Evolutionary conservation across 139 green algal genomes (phyloP).

Genomic region (Picochlorum sp.): DNA sequence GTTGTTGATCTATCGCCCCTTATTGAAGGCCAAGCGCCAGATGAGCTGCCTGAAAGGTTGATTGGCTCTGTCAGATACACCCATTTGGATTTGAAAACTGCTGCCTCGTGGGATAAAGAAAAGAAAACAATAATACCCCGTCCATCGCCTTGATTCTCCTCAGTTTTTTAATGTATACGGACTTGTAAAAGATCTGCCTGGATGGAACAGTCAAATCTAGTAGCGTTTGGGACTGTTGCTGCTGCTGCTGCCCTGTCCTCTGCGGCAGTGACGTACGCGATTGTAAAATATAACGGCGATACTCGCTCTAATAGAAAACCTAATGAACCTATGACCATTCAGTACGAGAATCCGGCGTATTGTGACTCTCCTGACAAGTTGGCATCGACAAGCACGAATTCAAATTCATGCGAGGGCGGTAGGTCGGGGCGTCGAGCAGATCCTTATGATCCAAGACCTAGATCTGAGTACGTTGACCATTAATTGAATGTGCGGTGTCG

Average conservation of each 20-base stretch:
- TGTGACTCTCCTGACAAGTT: not conserved
- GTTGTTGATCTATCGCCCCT: conserved; percentile 41
- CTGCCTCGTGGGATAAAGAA: conserved; percentile 8
- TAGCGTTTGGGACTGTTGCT: conserved; percentile 5
- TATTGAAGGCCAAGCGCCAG: conserved; percentile 33
- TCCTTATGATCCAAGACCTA: conserved; percentile 20
- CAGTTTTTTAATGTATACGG: not conserved
- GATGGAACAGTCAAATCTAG: not conserved
- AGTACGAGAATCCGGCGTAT: not conserved
- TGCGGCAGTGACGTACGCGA: conserved; percentile 12
- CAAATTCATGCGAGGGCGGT: not conserved
- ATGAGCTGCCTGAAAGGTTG: conserved; percentile 44
- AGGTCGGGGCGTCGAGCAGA: not conserved
- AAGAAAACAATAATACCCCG: not conserved
- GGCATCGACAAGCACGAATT: not conserved
- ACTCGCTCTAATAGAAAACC: not conserved
- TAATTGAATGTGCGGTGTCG: not conserved
- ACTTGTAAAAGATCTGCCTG: not conserved
- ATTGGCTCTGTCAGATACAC: conserved; percentile 37
- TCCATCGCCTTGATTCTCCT: no score
- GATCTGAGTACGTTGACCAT: conserved; percentile 10
- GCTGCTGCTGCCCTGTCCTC: conserved; percentile 6
- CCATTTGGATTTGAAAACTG: conserved; percentile 31
- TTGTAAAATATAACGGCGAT: conserved; percentile 1
- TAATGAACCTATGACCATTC: not conserved